phyloP scores from a whole-genome alignment of 1,139 yeast species.

The Yamadazyma buinensis region DNA sequence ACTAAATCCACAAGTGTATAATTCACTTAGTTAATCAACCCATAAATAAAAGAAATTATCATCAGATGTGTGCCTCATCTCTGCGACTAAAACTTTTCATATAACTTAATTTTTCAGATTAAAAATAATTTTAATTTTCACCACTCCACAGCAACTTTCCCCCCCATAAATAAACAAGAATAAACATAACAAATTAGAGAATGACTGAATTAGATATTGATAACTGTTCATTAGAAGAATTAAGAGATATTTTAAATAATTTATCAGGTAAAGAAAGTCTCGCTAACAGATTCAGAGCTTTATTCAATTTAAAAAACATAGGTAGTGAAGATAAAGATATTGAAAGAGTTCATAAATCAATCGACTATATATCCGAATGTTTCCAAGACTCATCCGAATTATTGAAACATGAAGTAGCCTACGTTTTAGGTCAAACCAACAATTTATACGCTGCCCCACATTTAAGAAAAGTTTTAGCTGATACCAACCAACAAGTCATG shows the following conservation, averaged over 20 bases:
- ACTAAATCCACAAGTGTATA: too few relatives aligned
- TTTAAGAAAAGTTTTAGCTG: conserved; percentile 67
- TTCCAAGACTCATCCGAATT: conserved; percentile 85
- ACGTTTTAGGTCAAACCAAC: conserved; percentile 95
- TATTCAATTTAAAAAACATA: conserved; percentile 81
- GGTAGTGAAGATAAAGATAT: conserved; percentile 61
- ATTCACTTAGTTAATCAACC: too few relatives aligned
- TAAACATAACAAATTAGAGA: too few relatives aligned
- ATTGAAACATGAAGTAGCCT: conserved; percentile 95
- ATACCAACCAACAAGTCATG: conserved; percentile 79
- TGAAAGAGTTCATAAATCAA: conserved; percentile 55
- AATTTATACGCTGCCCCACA: conserved; percentile 74
- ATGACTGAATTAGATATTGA: conserved; percentile 41
- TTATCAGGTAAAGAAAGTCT: conserved; percentile 64
- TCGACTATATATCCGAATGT: conserved; percentile 77
- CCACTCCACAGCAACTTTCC: too few relatives aligned
- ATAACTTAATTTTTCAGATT: conserved; percentile 1
- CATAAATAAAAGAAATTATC: background rate
- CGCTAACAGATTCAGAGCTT: conserved; percentile 87
- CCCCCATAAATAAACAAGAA: too few relatives aligned
- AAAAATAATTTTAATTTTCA: conserved; percentile 1
- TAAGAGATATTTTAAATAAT: conserved; percentile 67
- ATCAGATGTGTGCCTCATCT: conserved; percentile 5
- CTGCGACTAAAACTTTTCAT: too few relatives aligned
- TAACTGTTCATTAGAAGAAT: conserved; percentile 56